These are phyloP conservation scores for grape (Vitis vinifera) DNA, from an alignment of 164 flowering plant genomes.

Conservation along the genomic window ASM3070453v1 NC_081814.1:5558001-5558500, in stretches of 20 bases:
- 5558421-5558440: conserved; percentile 24
- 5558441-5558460: conserved; percentile 27
- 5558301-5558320: not conserved
- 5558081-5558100: conserved; percentile 25
- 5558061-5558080: not conserved
- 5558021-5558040: conserved; percentile 44
- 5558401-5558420: conserved; percentile 27
- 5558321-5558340: too few relatives aligned
- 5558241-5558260: conserved; percentile 30
- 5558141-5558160: too few relatives aligned
- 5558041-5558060: conserved; percentile 18
- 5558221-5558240: conserved; percentile 21
- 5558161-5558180: conserved; percentile 20
- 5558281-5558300: conserved; percentile 27
- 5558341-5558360: too few relatives aligned
- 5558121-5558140: too few relatives aligned
- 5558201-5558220: conserved; percentile 13
- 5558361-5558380: too few relatives aligned
- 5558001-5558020: conserved; percentile 43
- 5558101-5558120: not conserved
- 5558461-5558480: conserved; percentile 40
- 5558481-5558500: conserved; percentile 45
- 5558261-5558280: conserved; percentile 22
- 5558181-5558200: conserved; percentile 18
- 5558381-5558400: conserved; percentile 23